Conservation (phyloP, 352 stramenopile species). For the Phytophthora kernoviae region DNA sequence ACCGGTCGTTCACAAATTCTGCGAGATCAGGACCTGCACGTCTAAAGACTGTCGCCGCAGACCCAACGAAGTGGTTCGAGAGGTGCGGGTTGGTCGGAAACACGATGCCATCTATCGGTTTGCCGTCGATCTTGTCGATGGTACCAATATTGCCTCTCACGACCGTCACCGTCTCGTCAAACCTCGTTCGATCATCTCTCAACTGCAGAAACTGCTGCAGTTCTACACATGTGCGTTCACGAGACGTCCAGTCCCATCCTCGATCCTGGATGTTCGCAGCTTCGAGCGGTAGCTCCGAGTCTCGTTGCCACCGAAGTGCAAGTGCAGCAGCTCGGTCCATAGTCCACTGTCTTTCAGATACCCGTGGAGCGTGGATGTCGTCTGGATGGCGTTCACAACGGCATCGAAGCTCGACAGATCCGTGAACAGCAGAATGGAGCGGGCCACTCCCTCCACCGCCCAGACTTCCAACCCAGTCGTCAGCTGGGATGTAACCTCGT, state of each 20-base stretch:
- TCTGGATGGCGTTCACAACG: conserved; percentile 10
- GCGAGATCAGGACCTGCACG: conserved; percentile 44
- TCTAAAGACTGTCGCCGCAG: conserved; percentile 42
- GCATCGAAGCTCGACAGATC: conserved; percentile 13
- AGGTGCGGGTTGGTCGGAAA: conserved; percentile 49
- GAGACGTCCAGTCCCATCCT: conserved; percentile 24
- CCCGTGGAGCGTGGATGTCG: conserved; percentile 12
- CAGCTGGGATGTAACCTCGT: background rate
- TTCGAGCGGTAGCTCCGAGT: conserved; percentile 13
- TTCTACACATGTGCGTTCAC: conserved; percentile 19
- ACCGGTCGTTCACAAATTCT: conserved; percentile 28
- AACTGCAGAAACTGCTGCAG: conserved; percentile 38
- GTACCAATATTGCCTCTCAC: conserved; percentile 31
- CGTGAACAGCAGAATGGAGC: conserved; percentile 21
- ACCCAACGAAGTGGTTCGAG: conserved; percentile 40
- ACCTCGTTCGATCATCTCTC: conserved; percentile 27
- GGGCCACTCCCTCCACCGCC: conserved; percentile 35
- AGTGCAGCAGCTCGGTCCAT: conserved; percentile 32
- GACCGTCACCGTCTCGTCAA: conserved; percentile 29
- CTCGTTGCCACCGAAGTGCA: conserved; percentile 20
- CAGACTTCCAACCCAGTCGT: conserved; percentile 18
- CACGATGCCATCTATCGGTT: conserved; percentile 45
- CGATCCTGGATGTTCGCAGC: conserved; percentile 11
- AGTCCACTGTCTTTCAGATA: conserved; percentile 30
- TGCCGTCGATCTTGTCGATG: conserved; percentile 27